Evolutionary conservation across 2,329 filamentous ascomycete genomes (phyloP).

Genomic region (Sporothrix inflata): DNA sequence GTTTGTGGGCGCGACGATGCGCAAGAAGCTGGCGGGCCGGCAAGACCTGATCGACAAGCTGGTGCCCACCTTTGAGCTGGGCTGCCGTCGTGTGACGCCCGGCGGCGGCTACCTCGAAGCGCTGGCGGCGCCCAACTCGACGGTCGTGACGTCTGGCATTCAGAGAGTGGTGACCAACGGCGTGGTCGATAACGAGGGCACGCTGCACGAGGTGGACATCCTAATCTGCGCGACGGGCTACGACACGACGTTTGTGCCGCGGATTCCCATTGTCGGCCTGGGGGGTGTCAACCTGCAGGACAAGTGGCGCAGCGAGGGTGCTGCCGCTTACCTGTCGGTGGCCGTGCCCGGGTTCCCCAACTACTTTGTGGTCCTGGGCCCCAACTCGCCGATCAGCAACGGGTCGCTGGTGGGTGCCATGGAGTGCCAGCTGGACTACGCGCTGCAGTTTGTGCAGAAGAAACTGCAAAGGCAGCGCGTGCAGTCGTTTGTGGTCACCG

Average conservation of each 20-base stretch:
- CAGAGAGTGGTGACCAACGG: conserved; percentile 42
- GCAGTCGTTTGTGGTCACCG: conserved; percentile 28
- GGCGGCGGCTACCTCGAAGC: conserved; percentile 48
- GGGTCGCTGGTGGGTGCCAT: conserved; percentile 27
- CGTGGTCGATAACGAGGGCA: conserved; percentile 38
- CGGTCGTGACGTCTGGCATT: conserved; percentile 46
- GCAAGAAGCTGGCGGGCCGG: background rate
- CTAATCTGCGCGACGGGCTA: conserved; percentile 46
- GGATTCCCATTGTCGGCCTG: conserved; percentile 38
- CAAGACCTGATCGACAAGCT: conserved; percentile 39
- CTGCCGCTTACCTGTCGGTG: conserved; percentile 28
- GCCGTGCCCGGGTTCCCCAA: conserved; percentile 30
- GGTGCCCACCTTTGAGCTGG: conserved; percentile 48
- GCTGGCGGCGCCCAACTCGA: conserved; percentile 49
- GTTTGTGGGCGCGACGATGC: conserved; percentile 46
- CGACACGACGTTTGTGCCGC: conserved; percentile 37
- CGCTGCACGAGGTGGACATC: conserved; percentile 36
- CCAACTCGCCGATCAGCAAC: conserved; percentile 29
- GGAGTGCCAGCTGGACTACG: conserved; percentile 30
- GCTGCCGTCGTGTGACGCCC: conserved; percentile 48
- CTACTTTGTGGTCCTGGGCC: conserved; percentile 29
- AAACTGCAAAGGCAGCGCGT: conserved; percentile 25
- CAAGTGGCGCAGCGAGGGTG: conserved; percentile 33
- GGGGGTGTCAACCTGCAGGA: conserved; percentile 26
- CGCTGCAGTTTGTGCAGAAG: conserved; percentile 9